Percentiles rank a stretch among this genome's conserved stretches.
Conservation (phyloP, 768 basidiomycete species). For the Psilocybe tampanensis region DNA sequence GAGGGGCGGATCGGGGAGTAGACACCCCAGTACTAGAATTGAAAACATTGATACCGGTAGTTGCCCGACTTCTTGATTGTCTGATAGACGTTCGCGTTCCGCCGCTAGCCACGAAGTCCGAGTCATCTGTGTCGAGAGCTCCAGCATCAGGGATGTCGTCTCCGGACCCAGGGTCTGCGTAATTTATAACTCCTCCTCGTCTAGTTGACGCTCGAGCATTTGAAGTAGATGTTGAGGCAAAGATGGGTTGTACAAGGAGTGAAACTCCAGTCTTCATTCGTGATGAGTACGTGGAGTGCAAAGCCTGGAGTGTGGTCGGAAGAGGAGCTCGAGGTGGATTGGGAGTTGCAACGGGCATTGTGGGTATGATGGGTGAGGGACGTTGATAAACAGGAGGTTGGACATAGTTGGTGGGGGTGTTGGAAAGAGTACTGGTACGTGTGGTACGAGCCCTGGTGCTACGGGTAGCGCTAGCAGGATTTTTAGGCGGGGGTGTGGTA, state of each 20-base stretch:
- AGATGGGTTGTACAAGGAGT: constrained; percentile 87
- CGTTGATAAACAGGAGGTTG: constrained; percentile 32
- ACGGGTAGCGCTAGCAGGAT: constrained; percentile 38
- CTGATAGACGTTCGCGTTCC: constrained; percentile 61
- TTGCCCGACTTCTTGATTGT: constrained; percentile 44
- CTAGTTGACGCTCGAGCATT: constrained; percentile 50
- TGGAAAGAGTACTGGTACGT: constrained; percentile 45
- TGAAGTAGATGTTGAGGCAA: constrained; percentile 41
- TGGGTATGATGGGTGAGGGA: constrained; percentile 33
- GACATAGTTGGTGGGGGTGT: constrained; percentile 25
- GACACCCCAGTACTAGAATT: constrained; percentile 50
- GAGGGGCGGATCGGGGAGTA: constrained; percentile 37
- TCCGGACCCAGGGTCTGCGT: constrained; percentile 83
- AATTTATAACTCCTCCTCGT: constrained; percentile 77
- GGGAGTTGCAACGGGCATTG: constrained; percentile 36
- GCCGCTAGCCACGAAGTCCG: constrained; percentile 72
- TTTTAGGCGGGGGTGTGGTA: constrained; percentile 53
- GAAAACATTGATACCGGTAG: constrained; percentile 56
- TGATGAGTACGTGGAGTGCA: constrained; percentile 82
- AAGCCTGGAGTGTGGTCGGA: constrained; percentile 67
- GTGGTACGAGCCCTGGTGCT: constrained; percentile 42
- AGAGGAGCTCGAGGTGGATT: constrained; percentile 61
- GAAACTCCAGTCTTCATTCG: constrained; percentile 90
- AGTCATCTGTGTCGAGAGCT: constrained; percentile 82
- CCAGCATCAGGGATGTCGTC: constrained; percentile 84